phyloP scores from a whole-genome alignment of 768 basidiomycete genomes.

The Rhodotorula kratochvilovae region DNA sequence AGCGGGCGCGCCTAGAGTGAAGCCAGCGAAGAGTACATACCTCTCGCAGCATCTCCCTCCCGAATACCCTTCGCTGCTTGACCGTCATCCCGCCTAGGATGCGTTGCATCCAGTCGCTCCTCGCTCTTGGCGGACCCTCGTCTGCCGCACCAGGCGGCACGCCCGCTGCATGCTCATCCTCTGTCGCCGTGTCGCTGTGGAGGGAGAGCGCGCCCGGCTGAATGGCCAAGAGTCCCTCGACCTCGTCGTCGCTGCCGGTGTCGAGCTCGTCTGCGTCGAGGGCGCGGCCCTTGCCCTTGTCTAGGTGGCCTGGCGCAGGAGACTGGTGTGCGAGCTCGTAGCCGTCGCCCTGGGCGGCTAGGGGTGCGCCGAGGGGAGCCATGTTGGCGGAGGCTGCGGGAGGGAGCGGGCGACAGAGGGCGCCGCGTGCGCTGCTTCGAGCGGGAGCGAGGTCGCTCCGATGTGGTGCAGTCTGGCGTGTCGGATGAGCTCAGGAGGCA shows the following conservation, averaged over 20 bases:
- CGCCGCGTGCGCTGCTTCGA: no score
- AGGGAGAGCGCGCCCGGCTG: neutral
- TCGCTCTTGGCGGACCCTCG: neutral
- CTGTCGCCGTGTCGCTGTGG: no score
- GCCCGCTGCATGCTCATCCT: no score
- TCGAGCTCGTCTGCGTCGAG: neutral
- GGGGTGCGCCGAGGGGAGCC: neutral
- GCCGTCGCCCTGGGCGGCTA: neutral
- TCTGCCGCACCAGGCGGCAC: no score
- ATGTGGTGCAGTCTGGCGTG: no score
- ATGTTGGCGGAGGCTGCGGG: neutral
- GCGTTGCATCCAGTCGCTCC: neutral
- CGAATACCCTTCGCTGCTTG: conserved; percentile 5
- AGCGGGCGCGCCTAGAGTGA: neutral
- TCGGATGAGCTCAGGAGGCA: no score
- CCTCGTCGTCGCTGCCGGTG: conserved; percentile 19
- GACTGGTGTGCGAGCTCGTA: conserved; percentile 1
- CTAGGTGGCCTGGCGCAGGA: neutral
- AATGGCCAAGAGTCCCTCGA: neutral
- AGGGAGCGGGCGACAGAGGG: no score
- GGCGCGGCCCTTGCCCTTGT: conserved; percentile 12
- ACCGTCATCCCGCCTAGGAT: conserved; percentile 6
- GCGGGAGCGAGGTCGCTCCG: no score
- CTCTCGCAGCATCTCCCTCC: conserved; percentile 42
- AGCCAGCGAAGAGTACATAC: conserved; percentile 32